Evolutionary conservation across 148 eudicot species (phyloP).

Genomic region (Chenopodium formosanum): DNA sequence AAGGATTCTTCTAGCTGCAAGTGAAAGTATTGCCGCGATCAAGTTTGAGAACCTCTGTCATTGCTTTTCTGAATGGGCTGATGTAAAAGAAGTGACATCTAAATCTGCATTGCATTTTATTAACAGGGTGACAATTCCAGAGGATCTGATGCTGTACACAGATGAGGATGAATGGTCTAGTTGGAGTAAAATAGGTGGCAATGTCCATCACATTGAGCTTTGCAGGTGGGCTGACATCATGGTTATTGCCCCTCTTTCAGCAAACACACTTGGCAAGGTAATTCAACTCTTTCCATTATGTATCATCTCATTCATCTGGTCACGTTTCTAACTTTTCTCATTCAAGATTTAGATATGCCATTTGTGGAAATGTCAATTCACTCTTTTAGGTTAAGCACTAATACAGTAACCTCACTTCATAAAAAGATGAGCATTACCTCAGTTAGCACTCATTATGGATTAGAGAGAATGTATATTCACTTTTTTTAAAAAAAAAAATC

Average conservation of each 20-base stretch:
- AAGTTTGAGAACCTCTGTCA: no score
- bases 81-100: no score
- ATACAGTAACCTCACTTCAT: neutral
- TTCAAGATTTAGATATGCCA: neutral
- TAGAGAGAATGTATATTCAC: neutral
- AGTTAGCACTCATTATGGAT: neutral
- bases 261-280: slow-evolving; percentile 94
- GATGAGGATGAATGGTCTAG: slow-evolving; percentile 92
- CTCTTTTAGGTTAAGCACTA: neutral
- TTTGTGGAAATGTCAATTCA: neutral
- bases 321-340: neutral
- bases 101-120: slow-evolving; percentile 48
- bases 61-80: no score
- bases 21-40: no score
- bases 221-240: slow-evolving; percentile 93
- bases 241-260: slow-evolving; percentile 95
- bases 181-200: slow-evolving; percentile 86
- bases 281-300: neutral
- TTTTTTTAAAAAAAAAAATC: neutral
- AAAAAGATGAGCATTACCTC: neutral
- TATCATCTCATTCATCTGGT: neutral
- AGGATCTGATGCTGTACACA: slow-evolving; percentile 64
- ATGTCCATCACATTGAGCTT: slow-evolving; percentile 84
- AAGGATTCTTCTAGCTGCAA: no score
- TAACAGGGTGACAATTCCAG: slow-evolving; percentile 58